These are phyloP conservation scores for Boletus subparvulus DNA, from an alignment of 768 basidiomycete genomes.

Conservation along the genomic window DNA sequence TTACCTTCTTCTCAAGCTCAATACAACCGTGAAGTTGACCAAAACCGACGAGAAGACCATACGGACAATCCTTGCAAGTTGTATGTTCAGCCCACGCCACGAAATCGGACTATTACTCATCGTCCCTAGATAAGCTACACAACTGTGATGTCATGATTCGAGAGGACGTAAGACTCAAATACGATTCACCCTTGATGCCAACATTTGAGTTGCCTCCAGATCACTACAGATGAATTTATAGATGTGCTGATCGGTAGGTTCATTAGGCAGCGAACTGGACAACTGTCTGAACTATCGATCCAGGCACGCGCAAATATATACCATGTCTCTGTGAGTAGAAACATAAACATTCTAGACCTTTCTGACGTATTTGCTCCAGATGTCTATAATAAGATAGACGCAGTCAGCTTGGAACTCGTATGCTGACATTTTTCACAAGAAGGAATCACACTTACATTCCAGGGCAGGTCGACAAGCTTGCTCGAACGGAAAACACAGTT, in stretches of 20 bases:
- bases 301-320: conserved; percentile 91
- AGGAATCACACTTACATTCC: not conserved
- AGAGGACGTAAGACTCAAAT: conserved; percentile 69
- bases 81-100: conserved; percentile 40
- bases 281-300: not conserved
- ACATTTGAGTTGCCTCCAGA: conserved; percentile 46
- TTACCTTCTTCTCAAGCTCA: conserved; percentile 49
- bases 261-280: not conserved
- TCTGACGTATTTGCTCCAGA: conserved; percentile 42
- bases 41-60: conserved; percentile 95
- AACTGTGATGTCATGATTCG: conserved; percentile 98
- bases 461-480: conserved; percentile 70
- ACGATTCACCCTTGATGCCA: conserved; percentile 3
- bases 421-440: not conserved
- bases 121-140: conserved; percentile 70
- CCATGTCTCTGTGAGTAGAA: conserved; percentile 77
- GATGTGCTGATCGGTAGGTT: conserved; percentile 88
- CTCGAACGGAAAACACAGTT: conserved; percentile 78
- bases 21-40: conserved; percentile 89
- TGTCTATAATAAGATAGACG: conserved; percentile 97
- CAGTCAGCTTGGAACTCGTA: conserved; percentile 73
- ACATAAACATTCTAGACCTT: not conserved
- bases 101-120: conserved; percentile 9
- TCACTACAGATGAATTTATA: conserved; percentile 94
- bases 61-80: conserved; percentile 85